Base-by-base conservation (phyloP, 257 asterid species). In the Penstemon newberryi region DNA sequence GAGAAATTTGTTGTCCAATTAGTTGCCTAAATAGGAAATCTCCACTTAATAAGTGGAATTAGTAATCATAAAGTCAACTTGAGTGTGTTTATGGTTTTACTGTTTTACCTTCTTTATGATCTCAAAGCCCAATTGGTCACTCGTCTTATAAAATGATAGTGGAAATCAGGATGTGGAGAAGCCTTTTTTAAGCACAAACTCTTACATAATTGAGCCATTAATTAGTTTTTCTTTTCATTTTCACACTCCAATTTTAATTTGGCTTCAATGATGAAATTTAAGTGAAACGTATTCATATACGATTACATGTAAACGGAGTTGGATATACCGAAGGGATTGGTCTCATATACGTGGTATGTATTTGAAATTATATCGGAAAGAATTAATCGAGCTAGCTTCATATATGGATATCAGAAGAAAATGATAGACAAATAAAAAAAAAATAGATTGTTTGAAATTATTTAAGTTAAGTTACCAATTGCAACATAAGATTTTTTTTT, bases 1-100 rank as follows among this genome's bases (percentile, higher is more conserved):
- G 40, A 33, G 54, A 58, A 51, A 52, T 50, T 56, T 8, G 2
- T 61, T 46, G 72, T 56, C 51, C 54, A 56, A 71, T 65, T 25
- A 52, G 76, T 69, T 70, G 86, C 86, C 81, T 74, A 77, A 86
- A 88, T 70, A 86, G 84, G 89, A 62, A 88, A 80, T 62, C 44
- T 73, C 89, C 84, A 88, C 96, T 70, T 70, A 11, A 65, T 5
- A 55, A 78, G 86, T 81, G 95, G 89, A 63, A 77, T 49, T 69
- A 65, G 53, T 40, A 54, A 66, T 79, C 73, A 70, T 41, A 13
- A 71, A 82, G 79, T 82, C 79, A 85, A 77, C 80, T 62, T 59
- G 44, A 60, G 37, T 53, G 37, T 53, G 70, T n/a, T 65, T 77
- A 50, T 80, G 78, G 82, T 77, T 55, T 69, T 79, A 76, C 89